phyloP scores from a whole-genome alignment of 257 asterid species.

The Salvia splendens region DNA sequence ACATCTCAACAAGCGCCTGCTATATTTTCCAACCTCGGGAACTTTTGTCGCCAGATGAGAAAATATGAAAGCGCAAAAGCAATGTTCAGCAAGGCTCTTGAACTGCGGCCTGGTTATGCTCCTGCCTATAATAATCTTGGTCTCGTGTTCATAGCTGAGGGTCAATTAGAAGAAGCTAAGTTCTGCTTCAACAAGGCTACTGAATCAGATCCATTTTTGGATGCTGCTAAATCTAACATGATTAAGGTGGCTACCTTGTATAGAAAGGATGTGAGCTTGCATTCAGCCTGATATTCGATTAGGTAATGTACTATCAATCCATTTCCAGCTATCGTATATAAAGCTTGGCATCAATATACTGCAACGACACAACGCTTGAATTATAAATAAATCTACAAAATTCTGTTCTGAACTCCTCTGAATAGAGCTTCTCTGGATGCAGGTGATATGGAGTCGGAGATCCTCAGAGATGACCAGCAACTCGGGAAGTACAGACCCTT shows the following conservation, averaged over 20 bases:
- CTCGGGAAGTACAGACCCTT: slow-evolving; percentile 5
- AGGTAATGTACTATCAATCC: slow-evolving; percentile 26
- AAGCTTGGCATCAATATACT: neutral
- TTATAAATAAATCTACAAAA: neutral
- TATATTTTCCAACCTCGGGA: slow-evolving; percentile 83
- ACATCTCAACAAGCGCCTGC: slow-evolving; percentile 75
- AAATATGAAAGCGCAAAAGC: slow-evolving; percentile 77
- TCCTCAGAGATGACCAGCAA: slow-evolving; percentile 5
- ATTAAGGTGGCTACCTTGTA: slow-evolving; percentile 57
- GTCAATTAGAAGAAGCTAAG: slow-evolving; percentile 72
- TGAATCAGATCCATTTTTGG: slow-evolving; percentile 77
- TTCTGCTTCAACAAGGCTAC: slow-evolving; percentile 87
- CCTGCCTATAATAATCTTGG: slow-evolving; percentile 97
- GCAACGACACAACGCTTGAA: neutral
- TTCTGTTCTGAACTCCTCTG: neutral
- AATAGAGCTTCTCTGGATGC: slow-evolving; percentile 21
- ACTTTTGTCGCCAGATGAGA: slow-evolving; percentile 70
- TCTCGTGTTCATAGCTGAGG: slow-evolving; percentile 91
- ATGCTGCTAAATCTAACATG: slow-evolving; percentile 89
- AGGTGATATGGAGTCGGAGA: slow-evolving; percentile 23
- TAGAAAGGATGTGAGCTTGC: slow-evolving; percentile 41
- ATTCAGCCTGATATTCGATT: slow-evolving; percentile 30
- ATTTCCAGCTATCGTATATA: neutral
- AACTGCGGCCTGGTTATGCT: slow-evolving; percentile 94
- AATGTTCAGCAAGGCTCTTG: slow-evolving; percentile 87